Percentiles rank a stretch among this genome's conserved stretches.
phyloP scores from a whole-genome alignment of 2,329 filamentous ascomycete species.

The Bipolaris sorokiniana region DNA sequence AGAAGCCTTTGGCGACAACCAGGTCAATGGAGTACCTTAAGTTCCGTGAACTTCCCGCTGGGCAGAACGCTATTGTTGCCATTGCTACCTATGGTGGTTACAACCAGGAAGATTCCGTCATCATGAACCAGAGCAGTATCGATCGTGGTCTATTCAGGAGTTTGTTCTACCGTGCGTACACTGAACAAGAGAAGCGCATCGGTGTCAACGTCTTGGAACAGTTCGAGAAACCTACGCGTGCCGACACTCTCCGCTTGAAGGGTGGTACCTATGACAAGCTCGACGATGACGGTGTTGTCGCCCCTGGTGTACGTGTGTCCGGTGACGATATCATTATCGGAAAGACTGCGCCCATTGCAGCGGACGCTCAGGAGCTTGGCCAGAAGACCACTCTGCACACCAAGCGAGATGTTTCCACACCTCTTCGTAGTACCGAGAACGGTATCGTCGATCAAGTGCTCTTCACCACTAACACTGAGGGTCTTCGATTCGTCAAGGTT shows the following conservation, averaged over 20 bases:
- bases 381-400: conserved; percentile 88
- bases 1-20: conserved; percentile 95
- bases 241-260: conserved; percentile 89
- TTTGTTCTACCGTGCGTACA: conserved; percentile 97
- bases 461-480: conserved; percentile 92
- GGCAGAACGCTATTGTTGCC: conserved; percentile 97
- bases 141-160: conserved; percentile 96
- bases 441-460: conserved; percentile 95
- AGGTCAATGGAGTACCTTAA: conserved; percentile 98
- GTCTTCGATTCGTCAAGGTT: conserved; percentile 95
- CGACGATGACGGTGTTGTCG: conserved; percentile 93
- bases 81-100: conserved; percentile 98
- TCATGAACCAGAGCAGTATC: conserved; percentile 99
- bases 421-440: conserved; percentile 91
- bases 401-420: conserved; percentile 95
- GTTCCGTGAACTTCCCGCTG: conserved; percentile 94
- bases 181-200: conserved; percentile 94
- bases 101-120: conserved; percentile 99
- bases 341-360: conserved; percentile 93
- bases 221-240: conserved; percentile 92
- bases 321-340: conserved; percentile 99
- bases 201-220: conserved; percentile 90
- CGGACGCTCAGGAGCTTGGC: conserved; percentile 90
- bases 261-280: conserved; percentile 97
- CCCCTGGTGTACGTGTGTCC: conserved; percentile 90